Conservation (phyloP, 352 stramenopile genomes). For the Phytophthora idaei region DNA sequence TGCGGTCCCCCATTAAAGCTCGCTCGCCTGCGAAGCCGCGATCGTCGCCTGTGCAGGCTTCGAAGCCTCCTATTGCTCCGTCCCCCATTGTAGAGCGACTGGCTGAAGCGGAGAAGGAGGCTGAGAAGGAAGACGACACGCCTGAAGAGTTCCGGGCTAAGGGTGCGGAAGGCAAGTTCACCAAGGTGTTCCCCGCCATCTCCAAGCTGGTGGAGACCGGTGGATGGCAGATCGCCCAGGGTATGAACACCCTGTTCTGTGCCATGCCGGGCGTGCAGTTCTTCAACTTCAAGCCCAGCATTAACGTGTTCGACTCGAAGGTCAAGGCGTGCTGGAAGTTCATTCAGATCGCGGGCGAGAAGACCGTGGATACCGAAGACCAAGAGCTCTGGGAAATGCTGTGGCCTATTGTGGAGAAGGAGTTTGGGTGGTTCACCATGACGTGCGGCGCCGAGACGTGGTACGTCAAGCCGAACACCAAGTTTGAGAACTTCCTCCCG, state of each 20-base stretch:
- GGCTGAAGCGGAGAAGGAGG: conserved; percentile 7
- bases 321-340: conserved; percentile 85
- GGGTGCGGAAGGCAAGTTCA: conserved; percentile 48
- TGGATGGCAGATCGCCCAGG: conserved; percentile 71
- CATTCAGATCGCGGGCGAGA: conserved; percentile 44
- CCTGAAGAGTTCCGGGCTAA: conserved; percentile 36
- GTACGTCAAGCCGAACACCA: conserved; percentile 76
- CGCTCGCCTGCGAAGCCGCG: conserved; percentile 14
- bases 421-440: conserved; percentile 83
- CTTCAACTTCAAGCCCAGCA: conserved; percentile 84
- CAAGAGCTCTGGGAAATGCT: conserved; percentile 64
- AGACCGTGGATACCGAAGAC: conserved; percentile 36
- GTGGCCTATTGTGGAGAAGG: conserved; percentile 61
- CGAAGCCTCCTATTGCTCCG: conserved; percentile 11
- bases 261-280: conserved; percentile 81
- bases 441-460: conserved; percentile 66
- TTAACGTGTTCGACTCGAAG: conserved; percentile 85
- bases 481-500: conserved; percentile 69
- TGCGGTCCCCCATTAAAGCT: conserved; percentile 14
- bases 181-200: conserved; percentile 46
- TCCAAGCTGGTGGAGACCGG: conserved; percentile 52
- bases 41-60: conserved; percentile 12
- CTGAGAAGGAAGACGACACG: conserved; percentile 17
- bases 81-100: conserved; percentile 13
- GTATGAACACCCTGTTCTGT: conserved; percentile 66